Base-by-base conservation (phyloP, 345 rosid species). In the Pseudoturritis turrita region DNA sequence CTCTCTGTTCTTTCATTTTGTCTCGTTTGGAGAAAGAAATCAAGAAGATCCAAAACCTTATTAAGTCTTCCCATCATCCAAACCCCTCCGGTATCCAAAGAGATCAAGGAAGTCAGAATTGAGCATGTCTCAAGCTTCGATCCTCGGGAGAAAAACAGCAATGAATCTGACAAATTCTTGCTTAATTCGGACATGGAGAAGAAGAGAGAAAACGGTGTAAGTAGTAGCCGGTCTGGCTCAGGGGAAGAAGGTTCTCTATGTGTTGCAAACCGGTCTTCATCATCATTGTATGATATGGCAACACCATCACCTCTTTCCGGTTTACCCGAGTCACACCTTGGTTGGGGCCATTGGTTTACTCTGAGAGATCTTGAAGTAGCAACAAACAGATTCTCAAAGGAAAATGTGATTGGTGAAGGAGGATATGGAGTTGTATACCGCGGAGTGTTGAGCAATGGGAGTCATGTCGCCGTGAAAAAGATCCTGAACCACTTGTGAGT, bases 271-370 rank as follows among this genome's bases (percentile, higher is more conserved):
- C 79, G 81, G 68, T 87, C 95, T 69, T 86, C 89, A 55, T 91
- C 98, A 37, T 87, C 89, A 5, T 18, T 68, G 12, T 68, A 86
- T 78, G 88, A 85, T 18, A 72, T 78, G 56, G 85, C 93, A 40
- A 82, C 93, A 3, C 87, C 92, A 52, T 92, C 96, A 10, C 98
- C 96, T 54, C 85, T 88, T 71, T 81, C 88, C n/a, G 97, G 96
- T 58, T 79, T 90, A 66, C 94, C 96, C 46, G 97, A 90, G 74
- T 85, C 98, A n/a, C 94, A 86, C 19, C 83, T 93, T 18, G 98
- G 97, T 31, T 93, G 98, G 98, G 98, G 98, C 46, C 98, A 90
- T 64, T 93, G 98, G 98, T 93, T 93, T 81, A 93, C 97, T 28
- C 73, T 93, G 22, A 82, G 98, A 80, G 98, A 93, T 72, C 86